phyloP scores from a whole-genome alignment of 305 asterid genomes.

The Solanum chacoense region DNA sequence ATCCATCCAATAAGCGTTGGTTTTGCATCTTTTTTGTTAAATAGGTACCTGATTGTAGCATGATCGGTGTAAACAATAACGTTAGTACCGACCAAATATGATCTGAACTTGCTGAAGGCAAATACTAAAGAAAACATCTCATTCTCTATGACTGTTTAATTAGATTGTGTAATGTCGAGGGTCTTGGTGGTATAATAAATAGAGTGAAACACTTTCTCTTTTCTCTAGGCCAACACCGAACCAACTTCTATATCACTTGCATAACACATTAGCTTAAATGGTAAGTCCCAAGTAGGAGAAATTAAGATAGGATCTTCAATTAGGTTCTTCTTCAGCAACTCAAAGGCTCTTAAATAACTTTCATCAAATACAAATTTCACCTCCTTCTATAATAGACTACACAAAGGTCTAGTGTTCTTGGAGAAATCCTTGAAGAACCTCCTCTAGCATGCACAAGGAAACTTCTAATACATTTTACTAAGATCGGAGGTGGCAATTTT shows the following conservation, averaged over 20 bases:
- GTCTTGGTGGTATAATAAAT: neutral
- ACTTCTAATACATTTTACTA: neutral
- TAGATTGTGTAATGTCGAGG: neutral
- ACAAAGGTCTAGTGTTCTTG: too few species aligned
- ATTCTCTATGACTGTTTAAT: too few species aligned
- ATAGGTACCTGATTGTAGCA: neutral
- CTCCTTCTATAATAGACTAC: neutral
- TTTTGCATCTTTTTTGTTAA: too few species aligned
- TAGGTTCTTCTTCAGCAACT: neutral
- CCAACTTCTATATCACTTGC: neutral
- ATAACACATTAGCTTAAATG: neutral
- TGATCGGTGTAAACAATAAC: neutral
- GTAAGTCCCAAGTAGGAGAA: neutral
- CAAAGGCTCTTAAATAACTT: neutral
- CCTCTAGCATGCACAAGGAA: neutral
- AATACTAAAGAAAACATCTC: neutral
- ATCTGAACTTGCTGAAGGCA: neutral
- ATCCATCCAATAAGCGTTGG: neutral
- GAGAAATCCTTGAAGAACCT: neutral
- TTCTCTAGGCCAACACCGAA: too few species aligned
- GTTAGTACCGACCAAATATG: neutral
- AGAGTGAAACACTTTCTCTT: neutral
- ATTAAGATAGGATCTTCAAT: neutral
- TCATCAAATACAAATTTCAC: neutral
- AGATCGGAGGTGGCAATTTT: neutral